phyloP scores from a whole-genome alignment of 1,284 basidiomycete genomes.

The Puccinia sorghi region DNA sequence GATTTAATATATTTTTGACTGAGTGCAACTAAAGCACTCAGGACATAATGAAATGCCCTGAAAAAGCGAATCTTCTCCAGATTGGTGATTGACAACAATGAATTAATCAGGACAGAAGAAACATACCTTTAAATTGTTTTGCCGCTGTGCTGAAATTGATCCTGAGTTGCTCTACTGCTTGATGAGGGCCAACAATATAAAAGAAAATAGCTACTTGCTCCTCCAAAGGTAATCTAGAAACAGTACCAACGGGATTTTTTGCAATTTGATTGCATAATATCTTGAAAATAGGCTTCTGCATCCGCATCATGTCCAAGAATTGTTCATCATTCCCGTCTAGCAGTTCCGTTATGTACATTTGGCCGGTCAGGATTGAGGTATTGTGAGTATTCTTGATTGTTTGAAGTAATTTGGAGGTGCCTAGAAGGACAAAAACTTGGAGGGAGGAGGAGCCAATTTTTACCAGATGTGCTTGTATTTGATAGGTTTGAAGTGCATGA shows the following conservation, averaged over 20 bases:
- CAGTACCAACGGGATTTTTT: neutral
- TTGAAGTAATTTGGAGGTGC: neutral
- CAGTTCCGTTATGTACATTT: neutral
- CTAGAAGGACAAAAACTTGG: neutral
- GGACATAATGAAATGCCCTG: no score
- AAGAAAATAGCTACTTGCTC: conserved; percentile 17
- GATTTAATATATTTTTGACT: no score
- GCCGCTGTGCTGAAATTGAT: conserved; percentile 44
- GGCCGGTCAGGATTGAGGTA: neutral
- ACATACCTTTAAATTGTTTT: no score
- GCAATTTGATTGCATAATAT: neutral
- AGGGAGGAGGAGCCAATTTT: neutral
- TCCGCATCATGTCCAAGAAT: neutral
- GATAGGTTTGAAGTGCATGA: no score
- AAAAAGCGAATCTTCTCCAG: no score
- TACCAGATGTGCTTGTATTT: no score
- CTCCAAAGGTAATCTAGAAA: neutral
- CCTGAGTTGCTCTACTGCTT: conserved; percentile 21
- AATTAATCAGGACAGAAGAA: no score
- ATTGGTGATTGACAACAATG: no score
- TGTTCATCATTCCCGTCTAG: neutral
- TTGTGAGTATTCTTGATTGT: neutral
- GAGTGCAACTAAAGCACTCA: no score
- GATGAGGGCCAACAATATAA: neutral
- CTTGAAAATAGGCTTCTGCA: neutral